Base-by-base conservation (phyloP, 805 yeast species). In the Candida broadrunensis region DNA sequence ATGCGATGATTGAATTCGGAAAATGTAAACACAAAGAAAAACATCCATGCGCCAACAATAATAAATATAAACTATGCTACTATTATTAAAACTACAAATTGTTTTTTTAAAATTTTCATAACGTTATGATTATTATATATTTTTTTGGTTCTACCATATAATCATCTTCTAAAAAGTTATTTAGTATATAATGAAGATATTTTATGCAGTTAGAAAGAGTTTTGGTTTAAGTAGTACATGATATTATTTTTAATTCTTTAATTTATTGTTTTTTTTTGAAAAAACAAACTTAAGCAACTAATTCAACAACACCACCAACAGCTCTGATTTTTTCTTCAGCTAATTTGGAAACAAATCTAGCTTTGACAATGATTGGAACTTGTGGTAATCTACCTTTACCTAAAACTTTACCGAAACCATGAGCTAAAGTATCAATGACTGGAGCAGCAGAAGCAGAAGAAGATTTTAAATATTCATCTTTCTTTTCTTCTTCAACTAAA, bases 271-370 rank as follows among this genome's bases (percentile, higher is more conserved):
- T 25, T 25, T 25, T 25, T 25, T 25, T 7, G 6, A 26, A 36
- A 38, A 31, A 42, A 34, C 37, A 34, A 38, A 62, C 55, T 85
- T 88, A 93, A 77, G 99, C 99, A 73, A 93, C 77, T 72, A 93
- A 87, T 83, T 93, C 99, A 75, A 93, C 95, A 71, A 87, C 99
- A 87, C 99, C 99, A 80, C 99, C 99, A 72, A 85, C 99, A 72
- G 95, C 98, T 83, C 87, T 88, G 83, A 93, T 93, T 84, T 91
- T 93, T 82, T 93, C 90, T 85, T 93, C 99, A 72, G 99, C 99
- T 72, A 89, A 85, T 80, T 90, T 85, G 65, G 97, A 89, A 65
- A 93, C 99, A 72, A 85, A 93, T 86, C 99, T 91, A 61, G 99
- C 99, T 80, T 88, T 91, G 73, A 93, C 98, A 64, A 93, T 89